Evolutionary conservation across 192 early-diverging fungal genomes (phyloP), one percentile per base, ranked within the genome.

Genomic region (Dissophora ornata): DNA sequence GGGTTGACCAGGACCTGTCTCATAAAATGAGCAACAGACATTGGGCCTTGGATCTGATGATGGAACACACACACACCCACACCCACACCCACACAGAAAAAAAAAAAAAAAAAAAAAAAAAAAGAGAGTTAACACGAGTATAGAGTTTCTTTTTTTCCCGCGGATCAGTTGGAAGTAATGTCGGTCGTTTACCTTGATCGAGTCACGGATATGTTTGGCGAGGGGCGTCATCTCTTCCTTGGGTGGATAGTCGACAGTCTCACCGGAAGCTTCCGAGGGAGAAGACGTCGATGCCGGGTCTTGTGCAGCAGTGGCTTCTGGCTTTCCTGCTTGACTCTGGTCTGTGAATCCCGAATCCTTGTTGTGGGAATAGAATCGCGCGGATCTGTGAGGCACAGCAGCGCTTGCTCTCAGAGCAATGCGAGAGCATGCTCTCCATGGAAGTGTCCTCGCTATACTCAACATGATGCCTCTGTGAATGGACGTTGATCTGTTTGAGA

Each of bases 11-110:
- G 85, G 0, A 93, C 91, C 56, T 90, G 86, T 47, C 93, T 83
- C 93, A 98, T 98, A 82, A 91, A 98, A 63, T 96, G 88, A 0
- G 93, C 85, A 0, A 97, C 79, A 11, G 96, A 91, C 33, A 92
- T 88, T 1, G 91, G 90, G 0, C 93, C 92, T 28, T 85, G 86
- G 18, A 88, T 69, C 84, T 86, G 36, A 38, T 38, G 13, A 9
- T 38, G 36, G n/a, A n/a, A n/a, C n/a, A n/a, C n/a, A n/a, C n/a
- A n/a, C n/a, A n/a, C n/a, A n/a, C n/a, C n/a, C n/a, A n/a, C n/a
- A n/a, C n/a, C n/a, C n/a, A n/a, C n/a, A n/a, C n/a, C n/a, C n/a
- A n/a, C n/a, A n/a, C n/a, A n/a, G n/a, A n/a, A n/a, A n/a, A n/a
- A n/a, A n/a, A n/a, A n/a, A n/a, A n/a, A n/a, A n/a, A n/a, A n/a